Conservation (phyloP, 179 eudicot species). For the Beta corolliflora region DNA sequence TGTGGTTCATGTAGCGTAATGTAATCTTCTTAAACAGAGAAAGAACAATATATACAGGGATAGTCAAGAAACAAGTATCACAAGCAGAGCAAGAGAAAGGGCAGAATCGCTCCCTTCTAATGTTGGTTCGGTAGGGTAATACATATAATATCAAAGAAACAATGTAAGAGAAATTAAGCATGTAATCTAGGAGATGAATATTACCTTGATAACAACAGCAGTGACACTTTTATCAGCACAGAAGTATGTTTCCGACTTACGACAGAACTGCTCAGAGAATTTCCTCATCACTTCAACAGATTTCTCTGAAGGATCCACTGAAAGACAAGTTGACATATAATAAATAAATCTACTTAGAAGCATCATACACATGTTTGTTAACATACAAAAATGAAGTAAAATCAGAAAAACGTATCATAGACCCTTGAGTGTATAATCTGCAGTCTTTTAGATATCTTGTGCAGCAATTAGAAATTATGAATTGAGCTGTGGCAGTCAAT, state of each 20-base stretch:
- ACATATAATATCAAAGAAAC: background rate
- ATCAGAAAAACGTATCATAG: background rate
- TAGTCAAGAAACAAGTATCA: too few species aligned
- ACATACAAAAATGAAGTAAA: background rate
- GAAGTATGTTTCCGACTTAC: conserved; percentile 82
- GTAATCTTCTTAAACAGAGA: background rate
- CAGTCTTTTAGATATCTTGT: background rate
- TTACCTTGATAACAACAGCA: conserved; percentile 95
- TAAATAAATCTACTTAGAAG: background rate
- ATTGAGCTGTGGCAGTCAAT: background rate
- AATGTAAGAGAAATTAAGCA: background rate
- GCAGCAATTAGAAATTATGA: background rate
- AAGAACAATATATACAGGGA: background rate
- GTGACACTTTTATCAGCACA: conserved; percentile 94
- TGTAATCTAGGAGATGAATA: background rate
- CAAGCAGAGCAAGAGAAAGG: too few species aligned
- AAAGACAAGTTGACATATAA: conserved; percentile 14
- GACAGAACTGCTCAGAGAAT: conserved; percentile 93
- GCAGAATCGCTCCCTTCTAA: background rate
- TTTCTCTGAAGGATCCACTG: conserved; percentile 86
- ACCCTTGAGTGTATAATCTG: too few species aligned
- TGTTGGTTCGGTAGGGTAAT: background rate
- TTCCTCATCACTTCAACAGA: conserved; percentile 94
- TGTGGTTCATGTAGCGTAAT: background rate
- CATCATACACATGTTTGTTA: background rate